Conservation (phyloP, 2,329 filamentous ascomycete genomes). For the Botrytis deweyae region DNA sequence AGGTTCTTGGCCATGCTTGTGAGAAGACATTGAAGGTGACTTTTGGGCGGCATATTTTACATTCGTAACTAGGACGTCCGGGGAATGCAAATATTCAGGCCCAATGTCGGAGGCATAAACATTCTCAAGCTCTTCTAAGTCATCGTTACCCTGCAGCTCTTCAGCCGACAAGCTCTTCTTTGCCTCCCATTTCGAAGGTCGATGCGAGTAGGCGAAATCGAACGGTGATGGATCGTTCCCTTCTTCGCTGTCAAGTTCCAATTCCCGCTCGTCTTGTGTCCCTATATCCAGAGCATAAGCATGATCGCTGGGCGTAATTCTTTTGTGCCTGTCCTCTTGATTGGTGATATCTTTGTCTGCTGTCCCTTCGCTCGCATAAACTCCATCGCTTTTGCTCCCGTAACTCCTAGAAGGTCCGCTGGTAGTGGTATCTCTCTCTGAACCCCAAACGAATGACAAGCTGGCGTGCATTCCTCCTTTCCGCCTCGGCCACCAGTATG, state of each 20-base stretch:
- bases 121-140: background rate
- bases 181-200: background rate
- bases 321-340: background rate
- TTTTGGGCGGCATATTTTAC: background rate
- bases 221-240: background rate
- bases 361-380: background rate
- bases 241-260: background rate
- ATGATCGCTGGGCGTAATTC: background rate
- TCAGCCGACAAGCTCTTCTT: background rate
- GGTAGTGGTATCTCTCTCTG: background rate
- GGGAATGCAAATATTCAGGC: background rate
- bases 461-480: conserved; percentile 23
- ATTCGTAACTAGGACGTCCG: background rate
- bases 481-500: conserved; percentile 35
- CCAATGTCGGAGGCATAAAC: background rate
- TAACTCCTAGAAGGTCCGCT: conserved; percentile 6
- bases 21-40: background rate
- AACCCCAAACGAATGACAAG: conserved; percentile 4
- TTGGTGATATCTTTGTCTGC: background rate
- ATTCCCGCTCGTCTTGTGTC: background rate
- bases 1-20: background rate
- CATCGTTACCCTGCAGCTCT: background rate
- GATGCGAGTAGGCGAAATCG: background rate
- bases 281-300: background rate
- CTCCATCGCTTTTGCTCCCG: background rate